Base-by-base conservation (phyloP, 2,329 filamentous ascomycete genomes). In the Amphichorda felina region DNA sequence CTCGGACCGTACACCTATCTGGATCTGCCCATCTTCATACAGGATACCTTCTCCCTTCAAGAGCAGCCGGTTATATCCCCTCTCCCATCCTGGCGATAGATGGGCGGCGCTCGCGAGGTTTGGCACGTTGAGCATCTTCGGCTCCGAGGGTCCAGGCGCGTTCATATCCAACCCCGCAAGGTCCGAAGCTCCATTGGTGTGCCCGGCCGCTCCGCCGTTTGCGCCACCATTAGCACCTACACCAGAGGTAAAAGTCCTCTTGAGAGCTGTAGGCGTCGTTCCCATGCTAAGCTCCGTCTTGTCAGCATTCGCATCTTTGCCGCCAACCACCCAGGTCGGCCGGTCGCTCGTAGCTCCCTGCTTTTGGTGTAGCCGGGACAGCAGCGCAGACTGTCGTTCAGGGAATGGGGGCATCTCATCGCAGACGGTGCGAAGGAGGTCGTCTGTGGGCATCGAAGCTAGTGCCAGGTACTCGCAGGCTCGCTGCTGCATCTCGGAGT, bases 381-480 rank as follows among this genome's bases (percentile, higher is more conserved):
- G 68, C 19, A 98, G 66, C 2, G 91, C 89, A 5, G 91, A 96
- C 39, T 94, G 80, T 40, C 93, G 72, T 56, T 98, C 88, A 0
- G 91, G 93, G 61, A 96, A 98, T 0, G 91, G 88, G 3, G 91
- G 91, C 93, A 98, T 98, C 56, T 98, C 91, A 48, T 98, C 91
- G 56, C 88, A 94, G 5, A 98, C 79, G 0, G 91, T 96, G 35
- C 91, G 77, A 10, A 98, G 68, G 6, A 98, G 71, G 44, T 96
- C 88, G 49, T 98, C 91, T 0, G 85, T 86, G 1, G 86, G 82
- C 54, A 93, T 70, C 24, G 75, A 88, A 14, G 87, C 86, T 42
- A 98, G 68, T 1, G 82, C 78, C 40, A 95, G 68, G 55, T 96
- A 98, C 56, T 98, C 91, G 60, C 87, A 98, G 11, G 91, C 89